A percentile compares a stretch with the other conserved stretches of the same genome.
Evolutionary conservation across 768 basidiomycete species (phyloP).

Genomic region (Suillus subluteus): DNA sequence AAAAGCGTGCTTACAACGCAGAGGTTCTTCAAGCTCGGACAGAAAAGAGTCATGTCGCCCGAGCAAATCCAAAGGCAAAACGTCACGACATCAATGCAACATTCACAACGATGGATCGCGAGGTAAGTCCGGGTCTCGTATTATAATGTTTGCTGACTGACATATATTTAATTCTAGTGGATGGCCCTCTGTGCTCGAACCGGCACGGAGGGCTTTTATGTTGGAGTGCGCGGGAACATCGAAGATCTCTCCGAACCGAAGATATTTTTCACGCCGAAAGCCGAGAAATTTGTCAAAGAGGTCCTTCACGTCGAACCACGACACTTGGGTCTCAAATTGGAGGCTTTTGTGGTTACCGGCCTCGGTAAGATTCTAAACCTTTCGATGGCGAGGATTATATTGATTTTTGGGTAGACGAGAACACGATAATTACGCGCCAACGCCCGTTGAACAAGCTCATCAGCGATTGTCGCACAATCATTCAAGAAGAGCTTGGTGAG

Average conservation of each 20-base stretch:
- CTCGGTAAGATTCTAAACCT: conserved; percentile 1
- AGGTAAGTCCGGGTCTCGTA: too few relatives aligned
- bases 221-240: conserved; percentile 6
- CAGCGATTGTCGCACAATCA: conserved; percentile 8
- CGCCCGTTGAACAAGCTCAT: conserved; percentile 11
- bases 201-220: conserved; percentile 11
- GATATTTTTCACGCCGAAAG: conserved; percentile 12
- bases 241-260: conserved; percentile 11
- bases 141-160: too few relatives aligned
- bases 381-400: too few relatives aligned
- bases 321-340: conserved; percentile 1
- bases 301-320: conserved; percentile 7
- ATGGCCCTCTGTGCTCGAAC: not conserved
- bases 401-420: not conserved
- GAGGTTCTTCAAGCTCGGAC: too few relatives aligned
- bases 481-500: conserved; percentile 13
- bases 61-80: too few relatives aligned
- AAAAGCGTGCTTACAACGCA: too few relatives aligned
- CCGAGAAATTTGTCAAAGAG: conserved; percentile 7
- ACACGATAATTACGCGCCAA: not conserved
- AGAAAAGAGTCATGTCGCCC: too few relatives aligned
- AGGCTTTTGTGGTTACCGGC: conserved; percentile 10
- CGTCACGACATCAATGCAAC: too few relatives aligned
- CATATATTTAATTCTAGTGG: not conserved
- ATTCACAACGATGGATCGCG: too few relatives aligned